Conservation (phyloP, 257 asterid species). For the Lantana camara region DNA sequence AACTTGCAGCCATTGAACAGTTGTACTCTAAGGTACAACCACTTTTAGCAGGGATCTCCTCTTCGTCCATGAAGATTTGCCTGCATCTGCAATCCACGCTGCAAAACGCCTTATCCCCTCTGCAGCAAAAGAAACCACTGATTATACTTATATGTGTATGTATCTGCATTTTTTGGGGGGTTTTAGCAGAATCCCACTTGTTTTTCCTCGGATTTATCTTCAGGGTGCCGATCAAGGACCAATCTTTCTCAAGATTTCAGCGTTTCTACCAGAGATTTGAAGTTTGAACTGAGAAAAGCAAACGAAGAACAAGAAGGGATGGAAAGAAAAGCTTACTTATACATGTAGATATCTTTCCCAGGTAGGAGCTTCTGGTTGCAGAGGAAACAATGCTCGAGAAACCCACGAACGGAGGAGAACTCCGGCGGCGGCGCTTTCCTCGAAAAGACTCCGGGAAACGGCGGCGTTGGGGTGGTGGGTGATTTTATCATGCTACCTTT, state of each 20-base stretch:
- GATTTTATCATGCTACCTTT: constrained; percentile 67
- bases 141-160: not conserved
- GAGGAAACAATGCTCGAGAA: constrained; percentile 76
- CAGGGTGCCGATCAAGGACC: not conserved
- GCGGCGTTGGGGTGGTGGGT: constrained; percentile 32
- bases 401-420: constrained; percentile 31
- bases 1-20: constrained; percentile 52
- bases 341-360: constrained; percentile 90
- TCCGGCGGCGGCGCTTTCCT: not conserved
- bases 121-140: constrained; percentile 30
- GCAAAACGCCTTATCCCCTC: constrained; percentile 90
- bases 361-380: constrained; percentile 71
- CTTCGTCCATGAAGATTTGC: constrained; percentile 91
- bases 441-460: constrained; percentile 33
- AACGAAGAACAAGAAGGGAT: not conserved
- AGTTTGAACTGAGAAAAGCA: too few relatives aligned
- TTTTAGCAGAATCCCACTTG: not conserved
- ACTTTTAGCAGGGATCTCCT: constrained; percentile 38
- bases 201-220: not conserved
- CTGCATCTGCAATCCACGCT: constrained; percentile 90
- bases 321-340: constrained; percentile 61
- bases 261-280: not conserved
- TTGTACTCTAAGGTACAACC: constrained; percentile 51
- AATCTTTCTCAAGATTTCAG: not conserved
- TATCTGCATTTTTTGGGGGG: too few relatives aligned